Conservation (phyloP, 2,329 filamentous ascomycete species). For the Aspergillus piperis region DNA sequence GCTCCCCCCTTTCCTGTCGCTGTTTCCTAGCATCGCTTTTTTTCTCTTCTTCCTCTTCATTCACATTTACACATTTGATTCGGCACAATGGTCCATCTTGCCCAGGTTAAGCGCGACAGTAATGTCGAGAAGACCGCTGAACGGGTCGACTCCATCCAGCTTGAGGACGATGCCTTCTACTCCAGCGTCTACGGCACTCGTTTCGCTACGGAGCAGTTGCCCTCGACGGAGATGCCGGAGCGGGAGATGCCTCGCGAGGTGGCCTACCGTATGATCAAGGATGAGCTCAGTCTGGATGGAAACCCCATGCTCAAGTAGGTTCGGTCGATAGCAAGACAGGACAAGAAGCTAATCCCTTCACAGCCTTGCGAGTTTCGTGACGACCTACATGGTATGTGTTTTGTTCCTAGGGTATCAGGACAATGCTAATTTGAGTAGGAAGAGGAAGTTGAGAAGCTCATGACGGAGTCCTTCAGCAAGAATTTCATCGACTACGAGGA, state of each 20-base stretch:
- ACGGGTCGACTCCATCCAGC: conserved; percentile 49
- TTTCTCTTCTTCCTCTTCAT: background rate
- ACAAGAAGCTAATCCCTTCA: background rate
- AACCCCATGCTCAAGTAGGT: conserved; percentile 73
- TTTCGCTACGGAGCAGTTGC: conserved; percentile 79
- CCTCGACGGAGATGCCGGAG: conserved; percentile 83
- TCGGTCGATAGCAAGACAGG: background rate
- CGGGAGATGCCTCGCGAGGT: conserved; percentile 85
- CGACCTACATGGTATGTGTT: conserved; percentile 81
- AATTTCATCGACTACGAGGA: conserved; percentile 94
- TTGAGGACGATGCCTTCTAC: conserved; percentile 58
- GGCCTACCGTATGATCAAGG: conserved; percentile 96
- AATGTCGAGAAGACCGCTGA: conserved; percentile 39
- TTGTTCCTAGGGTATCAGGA: background rate
- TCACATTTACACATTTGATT: background rate
- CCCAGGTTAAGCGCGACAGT: conserved; percentile 39
- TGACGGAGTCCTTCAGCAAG: conserved; percentile 87
- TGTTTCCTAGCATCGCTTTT: background rate
- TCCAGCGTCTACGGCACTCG: conserved; percentile 85
- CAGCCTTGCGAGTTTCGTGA: conserved; percentile 89
- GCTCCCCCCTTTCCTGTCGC: background rate
- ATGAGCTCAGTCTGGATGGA: conserved; percentile 87
- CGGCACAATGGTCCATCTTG: conserved; percentile 45
- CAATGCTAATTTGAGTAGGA: conserved; percentile 57
- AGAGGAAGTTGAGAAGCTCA: conserved; percentile 93